Base-by-base conservation (phyloP, 2,329 filamentous ascomycete species). In the Diaporthe batatas region DNA sequence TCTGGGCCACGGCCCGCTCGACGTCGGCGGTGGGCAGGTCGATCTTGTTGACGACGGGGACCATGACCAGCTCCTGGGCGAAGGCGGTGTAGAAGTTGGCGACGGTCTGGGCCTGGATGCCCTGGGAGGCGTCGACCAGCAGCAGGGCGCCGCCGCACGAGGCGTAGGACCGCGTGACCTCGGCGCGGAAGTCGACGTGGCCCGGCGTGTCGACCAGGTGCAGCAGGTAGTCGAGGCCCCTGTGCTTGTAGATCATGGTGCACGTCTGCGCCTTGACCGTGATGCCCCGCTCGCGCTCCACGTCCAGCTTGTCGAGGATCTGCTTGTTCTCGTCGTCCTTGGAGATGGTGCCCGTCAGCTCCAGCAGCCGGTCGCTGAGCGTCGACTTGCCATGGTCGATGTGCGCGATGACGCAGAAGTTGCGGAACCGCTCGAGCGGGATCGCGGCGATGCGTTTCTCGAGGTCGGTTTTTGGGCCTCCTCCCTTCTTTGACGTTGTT, bases 361-460 rank as follows among this genome's bases (percentile, higher is more conserved):
- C 96, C 75, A 99, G 89, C 70, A 99, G 86, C 3, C 96, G 92
- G 80, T 99, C 96, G 77, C 93, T 96, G 69, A 99, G 91, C 6
- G 96, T 99, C 80, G 94, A 97, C 84, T 99, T 99, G 79, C 96
- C 96, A 91, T 99, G 96, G 82, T 99, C 96, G 80, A 99, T 97
- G 82, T 99, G 96, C 12, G 96, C 96, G 68, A 99, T 96, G 79
- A 99, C 98, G 83, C 96, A 99, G 82, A 99, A 99, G 83, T 99
- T 99, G 75, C 96, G 92, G 77, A 91, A 96, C 25, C 93, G 90
- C 72, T 93, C 90, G 78, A 95, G 92, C 2, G 93, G 93, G 70
- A 96, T 95, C 7, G 89, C 90, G 21, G 91, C 86, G 74, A 96
- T 95, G 76, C 91, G 88, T 55, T 82, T 81, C 77, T 90, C 88